Percentiles rank a stretch among this genome's conserved stretches.
Evolutionary conservation across 2,329 filamentous ascomycete genomes (phyloP).

Genomic region (Xylaria sp.): DNA sequence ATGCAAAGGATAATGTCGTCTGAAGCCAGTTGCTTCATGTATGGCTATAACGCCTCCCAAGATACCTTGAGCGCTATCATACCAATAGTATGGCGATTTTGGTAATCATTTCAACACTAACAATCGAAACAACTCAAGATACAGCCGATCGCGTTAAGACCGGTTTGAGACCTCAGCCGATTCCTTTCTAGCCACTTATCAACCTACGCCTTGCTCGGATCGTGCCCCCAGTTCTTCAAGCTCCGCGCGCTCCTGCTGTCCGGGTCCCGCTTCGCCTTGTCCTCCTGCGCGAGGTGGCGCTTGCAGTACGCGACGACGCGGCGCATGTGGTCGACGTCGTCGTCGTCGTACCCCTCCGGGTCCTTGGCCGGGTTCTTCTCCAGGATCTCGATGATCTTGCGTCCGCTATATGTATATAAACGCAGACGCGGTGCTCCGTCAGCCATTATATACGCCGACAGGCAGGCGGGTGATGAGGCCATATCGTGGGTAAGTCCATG

Average conservation of each 20-base stretch:
- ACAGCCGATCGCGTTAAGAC: no score
- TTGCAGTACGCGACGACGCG: conserved; percentile 61
- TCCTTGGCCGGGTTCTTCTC: conserved; percentile 57
- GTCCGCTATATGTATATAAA: conserved; percentile 48
- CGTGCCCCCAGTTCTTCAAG: conserved; percentile 58
- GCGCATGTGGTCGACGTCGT: conserved; percentile 54
- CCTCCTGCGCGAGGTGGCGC: conserved; percentile 61
- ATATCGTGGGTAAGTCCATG: no score
- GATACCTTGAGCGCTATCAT: no score
- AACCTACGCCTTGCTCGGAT: conserved; percentile 35
- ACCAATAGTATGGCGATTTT: no score
- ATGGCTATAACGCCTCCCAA: no score
- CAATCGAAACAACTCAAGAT: no score
- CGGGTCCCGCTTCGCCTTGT: conserved; percentile 50
- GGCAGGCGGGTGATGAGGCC: no score
- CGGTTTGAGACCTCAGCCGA: no score
- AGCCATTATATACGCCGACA: no score
- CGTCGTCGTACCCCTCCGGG: conserved; percentile 51
- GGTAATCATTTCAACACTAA: no score
- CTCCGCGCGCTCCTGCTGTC: conserved; percentile 48
- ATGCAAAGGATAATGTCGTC: no score
- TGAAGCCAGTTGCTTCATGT: no score
- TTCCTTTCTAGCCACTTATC: conserved; percentile 2
- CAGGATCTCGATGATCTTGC: conserved; percentile 60
- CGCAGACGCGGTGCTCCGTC: neutral